A percentile compares a stretch with the other conserved stretches of the same genome.
phyloP scores from a whole-genome alignment of 805 yeast genomes.

The Ogataea pignaliae region DNA sequence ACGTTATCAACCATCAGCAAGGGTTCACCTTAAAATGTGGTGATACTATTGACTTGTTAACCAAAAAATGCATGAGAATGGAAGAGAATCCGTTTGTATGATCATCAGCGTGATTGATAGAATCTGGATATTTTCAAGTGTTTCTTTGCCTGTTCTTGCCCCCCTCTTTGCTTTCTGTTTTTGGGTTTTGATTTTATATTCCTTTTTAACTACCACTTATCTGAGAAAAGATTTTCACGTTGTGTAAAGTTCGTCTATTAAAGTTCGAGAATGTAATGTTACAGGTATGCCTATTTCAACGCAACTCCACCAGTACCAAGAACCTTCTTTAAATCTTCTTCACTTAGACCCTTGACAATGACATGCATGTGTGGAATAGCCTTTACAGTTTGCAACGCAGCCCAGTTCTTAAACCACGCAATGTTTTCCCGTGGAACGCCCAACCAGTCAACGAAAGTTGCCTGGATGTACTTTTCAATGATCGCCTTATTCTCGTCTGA shows the following conservation, averaged over 20 bases:
- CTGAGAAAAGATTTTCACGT: too few relatives aligned
- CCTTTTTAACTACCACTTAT: too few relatives aligned
- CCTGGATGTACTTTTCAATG: constrained; percentile 42
- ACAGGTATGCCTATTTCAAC: constrained; percentile 5
- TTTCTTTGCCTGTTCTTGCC: background rate
- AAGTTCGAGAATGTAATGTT: background rate
- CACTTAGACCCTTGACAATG: constrained; percentile 39
- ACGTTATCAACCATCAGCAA: constrained; percentile 22
- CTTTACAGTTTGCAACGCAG: constrained; percentile 61
- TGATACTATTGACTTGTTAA: constrained; percentile 22
- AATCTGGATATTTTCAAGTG: background rate
- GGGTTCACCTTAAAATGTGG: constrained; percentile 18
- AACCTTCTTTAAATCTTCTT: constrained; percentile 20
- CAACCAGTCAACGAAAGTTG: constrained; percentile 45
- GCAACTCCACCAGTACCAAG: constrained; percentile 21
- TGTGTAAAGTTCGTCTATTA: too few relatives aligned
- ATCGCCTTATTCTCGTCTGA: constrained; percentile 35
- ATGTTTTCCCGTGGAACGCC: constrained; percentile 36
- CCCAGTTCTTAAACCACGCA: constrained; percentile 72
- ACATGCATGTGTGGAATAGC: constrained; percentile 70
- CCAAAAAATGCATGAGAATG: constrained; percentile 12
- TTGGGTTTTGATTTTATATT: too few relatives aligned
- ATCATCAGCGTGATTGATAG: constrained; percentile 2
- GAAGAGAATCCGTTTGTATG: constrained; percentile 14
- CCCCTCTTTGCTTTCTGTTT: background rate